A percentile compares a stretch with the other conserved stretches of the same genome.
Conservation (phyloP, 805 yeast genomes). For the Tetrapisispora arboricola region DNA sequence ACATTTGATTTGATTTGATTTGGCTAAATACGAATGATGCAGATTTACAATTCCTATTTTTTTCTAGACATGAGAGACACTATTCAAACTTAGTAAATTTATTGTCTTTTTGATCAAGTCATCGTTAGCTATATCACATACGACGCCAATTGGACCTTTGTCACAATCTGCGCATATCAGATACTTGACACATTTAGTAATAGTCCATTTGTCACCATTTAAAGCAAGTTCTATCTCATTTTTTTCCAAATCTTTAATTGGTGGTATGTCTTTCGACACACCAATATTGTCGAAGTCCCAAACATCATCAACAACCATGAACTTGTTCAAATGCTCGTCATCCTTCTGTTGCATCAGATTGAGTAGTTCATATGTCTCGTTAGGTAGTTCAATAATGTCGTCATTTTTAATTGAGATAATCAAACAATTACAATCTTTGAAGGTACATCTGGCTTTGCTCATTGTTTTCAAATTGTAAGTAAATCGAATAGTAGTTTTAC, state of each 20-base stretch:
- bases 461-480: slow-evolving; percentile 1
- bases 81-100: slow-evolving; percentile 37
- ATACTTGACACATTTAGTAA: slow-evolving; percentile 38
- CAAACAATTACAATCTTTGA: slow-evolving; percentile 15
- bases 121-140: slow-evolving; percentile 38
- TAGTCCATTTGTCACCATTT: slow-evolving; percentile 9
- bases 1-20: too few species aligned
- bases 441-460: slow-evolving; percentile 19
- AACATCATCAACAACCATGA: slow-evolving; percentile 42
- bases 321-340: slow-evolving; percentile 13
- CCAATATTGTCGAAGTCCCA: slow-evolving; percentile 80
- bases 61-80: slow-evolving; percentile 25
- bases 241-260: not conserved
- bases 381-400: slow-evolving; percentile 7
- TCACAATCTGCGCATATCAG: slow-evolving; percentile 71
- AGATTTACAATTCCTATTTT: too few species aligned
- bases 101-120: slow-evolving; percentile 22
- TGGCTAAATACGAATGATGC: too few species aligned
- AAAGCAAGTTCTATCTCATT: slow-evolving; percentile 5
- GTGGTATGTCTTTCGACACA: slow-evolving; percentile 40
- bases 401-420: slow-evolving; percentile 11
- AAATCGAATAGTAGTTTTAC: not conserved
- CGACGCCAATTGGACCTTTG: slow-evolving; percentile 57
- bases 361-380: slow-evolving; percentile 8
- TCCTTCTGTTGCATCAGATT: slow-evolving; percentile 14